Evolutionary conservation across 2,329 filamentous ascomycete genomes (phyloP), one percentile per base, ranked within the genome.

Genomic region (Epichloe scottii): DNA sequence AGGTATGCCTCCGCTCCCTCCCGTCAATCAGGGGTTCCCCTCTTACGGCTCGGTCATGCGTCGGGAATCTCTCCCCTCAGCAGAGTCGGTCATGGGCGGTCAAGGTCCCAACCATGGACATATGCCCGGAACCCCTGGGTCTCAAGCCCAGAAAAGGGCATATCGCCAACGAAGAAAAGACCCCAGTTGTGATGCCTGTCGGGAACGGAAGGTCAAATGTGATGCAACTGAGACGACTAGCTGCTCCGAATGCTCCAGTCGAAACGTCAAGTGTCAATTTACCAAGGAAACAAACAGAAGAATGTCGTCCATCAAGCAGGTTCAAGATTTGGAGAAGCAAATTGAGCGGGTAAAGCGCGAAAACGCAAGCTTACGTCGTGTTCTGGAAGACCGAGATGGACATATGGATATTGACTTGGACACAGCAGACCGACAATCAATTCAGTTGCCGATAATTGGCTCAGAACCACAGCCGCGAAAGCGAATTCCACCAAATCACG

Each of bases 301-400:
- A 55, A 98, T 98, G 93, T 97, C 93, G 17, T 97, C 91, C 1
- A 97, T 97, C 71, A 98, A 97, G 79, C 93, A 96, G 73, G 87
- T 97, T 12, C 93, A 97, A 68, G 93, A 98, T 65, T 75, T 98
- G 26, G 91, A 97, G 69, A 93, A 89, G 67, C 90, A 96, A 68
- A 80, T 96, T 61, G 79, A 85, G 45, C 78, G 84, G 49, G 77
- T 93, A 40, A 87, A 84, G 63, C 82, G 88, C 52, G 87, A 95
- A 65, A 90, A 95, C 61, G 77, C 74, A 51, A 84, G 82, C 54
- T 71, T 95, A 39, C 81, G 81, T 49, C 81, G 84, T 33, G 79
- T 83, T 60, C 69, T 88, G 42, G 69, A 72, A 41, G 73, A 75
- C 46, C 66, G 70, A 50, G 71, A 73, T 52, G 72, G 70, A 14